phyloP scores from a whole-genome alignment of 2,329 filamentous ascomycete genomes.

The Colletotrichum higginsianum region DNA sequence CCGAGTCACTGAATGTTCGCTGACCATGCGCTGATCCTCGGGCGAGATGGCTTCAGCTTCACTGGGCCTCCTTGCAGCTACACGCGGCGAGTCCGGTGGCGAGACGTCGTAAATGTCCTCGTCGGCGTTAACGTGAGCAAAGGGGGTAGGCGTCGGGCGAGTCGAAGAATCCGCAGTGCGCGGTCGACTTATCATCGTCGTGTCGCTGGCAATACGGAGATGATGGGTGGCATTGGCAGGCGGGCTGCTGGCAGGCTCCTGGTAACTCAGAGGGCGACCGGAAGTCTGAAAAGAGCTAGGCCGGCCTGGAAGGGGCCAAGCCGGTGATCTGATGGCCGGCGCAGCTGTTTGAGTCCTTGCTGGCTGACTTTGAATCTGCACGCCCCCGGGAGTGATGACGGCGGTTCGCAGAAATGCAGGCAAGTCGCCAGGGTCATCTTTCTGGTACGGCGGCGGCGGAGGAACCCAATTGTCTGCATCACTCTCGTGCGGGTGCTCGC shows the following conservation, averaged over 20 bases:
- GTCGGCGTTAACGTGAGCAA: conserved; percentile 48
- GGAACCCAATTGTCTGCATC: conserved; percentile 92
- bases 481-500: conserved; percentile 86
- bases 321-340: conserved; percentile 34
- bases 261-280: conserved; percentile 38
- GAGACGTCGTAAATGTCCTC: conserved; percentile 65
- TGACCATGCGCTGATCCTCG: conserved; percentile 18
- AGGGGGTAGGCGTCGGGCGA: conserved; percentile 32
- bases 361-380: conserved; percentile 45
- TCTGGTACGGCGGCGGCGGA: conserved; percentile 85
- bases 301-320: conserved; percentile 36
- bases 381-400: conserved; percentile 55
- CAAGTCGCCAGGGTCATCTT: conserved; percentile 71
- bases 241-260: conserved; percentile 19
- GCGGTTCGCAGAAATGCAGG: conserved; percentile 70
- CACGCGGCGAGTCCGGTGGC: conserved; percentile 59
- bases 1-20: conserved; percentile 13
- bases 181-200: conserved; percentile 32
- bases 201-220: conserved; percentile 40
- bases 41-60: background rate
- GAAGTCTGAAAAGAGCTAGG: conserved; percentile 31
- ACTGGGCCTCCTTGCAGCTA: conserved; percentile 40
- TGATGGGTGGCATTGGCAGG: conserved; percentile 25
- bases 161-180: conserved; percentile 30
- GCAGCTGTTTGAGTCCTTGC: conserved; percentile 44